Evolutionary conservation across 805 yeast species (phyloP).

Genomic region (Candida pseudofarinosa): DNA sequence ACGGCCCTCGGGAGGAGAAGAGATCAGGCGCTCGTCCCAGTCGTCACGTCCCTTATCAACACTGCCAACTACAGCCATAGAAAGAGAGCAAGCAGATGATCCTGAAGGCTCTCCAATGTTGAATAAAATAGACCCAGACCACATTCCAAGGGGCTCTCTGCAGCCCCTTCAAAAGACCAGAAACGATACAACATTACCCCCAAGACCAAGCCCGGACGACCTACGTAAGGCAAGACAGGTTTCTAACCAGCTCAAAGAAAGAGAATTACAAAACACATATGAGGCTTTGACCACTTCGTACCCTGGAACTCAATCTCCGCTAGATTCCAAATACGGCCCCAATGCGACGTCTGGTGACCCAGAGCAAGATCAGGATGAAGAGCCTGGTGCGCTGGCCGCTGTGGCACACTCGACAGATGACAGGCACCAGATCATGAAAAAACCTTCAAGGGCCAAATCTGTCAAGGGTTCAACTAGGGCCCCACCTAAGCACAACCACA

Average conservation of each 20-base stretch:
- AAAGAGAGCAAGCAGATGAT: neutral
- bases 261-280: neutral
- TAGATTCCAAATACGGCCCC: constrained; percentile 2
- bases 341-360: constrained; percentile 20
- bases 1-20: neutral
- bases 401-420: neutral
- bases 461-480: constrained; percentile 27
- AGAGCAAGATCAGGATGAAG: constrained; percentile 37
- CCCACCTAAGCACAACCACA: constrained; percentile 17
- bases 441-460: constrained; percentile 30
- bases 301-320: neutral
- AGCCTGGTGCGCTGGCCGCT: too few relatives aligned
- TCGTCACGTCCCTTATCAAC: neutral
- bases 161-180: neutral
- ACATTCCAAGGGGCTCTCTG: neutral
- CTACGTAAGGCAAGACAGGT: constrained; percentile 21
- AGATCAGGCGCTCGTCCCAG: neutral
- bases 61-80: neutral
- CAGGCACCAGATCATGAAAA: constrained; percentile 14
- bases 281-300: neutral
- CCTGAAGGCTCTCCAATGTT: neutral
- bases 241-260: constrained; percentile 12
- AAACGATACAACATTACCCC: constrained; percentile 14
- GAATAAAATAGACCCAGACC: neutral
- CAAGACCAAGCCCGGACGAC: constrained; percentile 23